Conservation (phyloP, 202 grass and related monocot genomes). For the Carex arenaria region DNA sequence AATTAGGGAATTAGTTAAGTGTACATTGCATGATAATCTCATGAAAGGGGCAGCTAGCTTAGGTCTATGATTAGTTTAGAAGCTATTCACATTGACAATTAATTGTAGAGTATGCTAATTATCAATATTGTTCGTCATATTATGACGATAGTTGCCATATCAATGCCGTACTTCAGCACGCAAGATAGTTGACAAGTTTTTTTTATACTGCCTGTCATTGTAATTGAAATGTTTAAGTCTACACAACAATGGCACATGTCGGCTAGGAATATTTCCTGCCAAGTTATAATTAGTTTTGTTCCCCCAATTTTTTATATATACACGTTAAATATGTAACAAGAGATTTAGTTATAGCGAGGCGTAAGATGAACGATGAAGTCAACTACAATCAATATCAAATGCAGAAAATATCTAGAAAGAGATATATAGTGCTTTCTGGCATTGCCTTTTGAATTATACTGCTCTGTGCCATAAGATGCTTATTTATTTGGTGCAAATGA, state of each 20-base stretch:
- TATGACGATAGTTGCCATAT: neutral
- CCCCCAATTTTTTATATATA: neutral
- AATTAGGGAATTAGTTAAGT: neutral
- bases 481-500: no score
- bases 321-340: neutral
- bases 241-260: neutral
- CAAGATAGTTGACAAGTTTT: neutral
- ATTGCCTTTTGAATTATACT: no score
- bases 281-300: neutral
- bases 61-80: neutral
- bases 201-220: neutral
- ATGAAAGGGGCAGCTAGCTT: no score
- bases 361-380: neutral
- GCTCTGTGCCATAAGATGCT: no score
- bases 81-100: neutral
- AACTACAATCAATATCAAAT: neutral
- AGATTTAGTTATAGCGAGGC: neutral
- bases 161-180: neutral
- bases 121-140: neutral
- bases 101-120: neutral
- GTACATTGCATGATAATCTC: no score
- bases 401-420: neutral
- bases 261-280: neutral
- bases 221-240: neutral
- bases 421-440: neutral